Conservation (phyloP, 768 basidiomycete species). For the Trametes cingulata region DNA sequence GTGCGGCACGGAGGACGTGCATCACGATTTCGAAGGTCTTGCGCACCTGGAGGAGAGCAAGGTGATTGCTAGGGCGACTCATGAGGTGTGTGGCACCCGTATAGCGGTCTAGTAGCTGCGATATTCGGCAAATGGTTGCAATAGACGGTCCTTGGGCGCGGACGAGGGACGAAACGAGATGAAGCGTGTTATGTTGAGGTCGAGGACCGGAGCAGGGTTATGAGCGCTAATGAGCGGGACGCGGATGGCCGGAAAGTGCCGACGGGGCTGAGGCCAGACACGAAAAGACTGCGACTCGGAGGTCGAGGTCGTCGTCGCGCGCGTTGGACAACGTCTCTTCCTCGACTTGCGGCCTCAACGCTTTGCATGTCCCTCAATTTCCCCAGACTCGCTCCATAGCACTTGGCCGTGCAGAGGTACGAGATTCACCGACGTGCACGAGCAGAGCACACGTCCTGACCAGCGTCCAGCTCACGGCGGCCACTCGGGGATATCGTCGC, state of each 20-base stretch:
- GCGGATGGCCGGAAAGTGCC: conserved; percentile 6
- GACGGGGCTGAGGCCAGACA: conserved; percentile 11
- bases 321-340: conserved; percentile 12
- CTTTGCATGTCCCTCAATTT: conserved; percentile 20
- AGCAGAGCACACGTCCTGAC: conserved; percentile 9
- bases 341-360: conserved; percentile 9
- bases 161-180: too few species aligned
- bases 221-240: neutral
- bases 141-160: too few species aligned
- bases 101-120: too few species aligned
- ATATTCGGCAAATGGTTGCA: too few species aligned
- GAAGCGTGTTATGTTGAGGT: too few species aligned
- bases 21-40: neutral
- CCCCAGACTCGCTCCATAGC: conserved; percentile 19
- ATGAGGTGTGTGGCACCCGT: too few species aligned
- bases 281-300: conserved; percentile 15
- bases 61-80: neutral
- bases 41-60: neutral
- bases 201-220: neutral
- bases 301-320: conserved; percentile 21
- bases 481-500: conserved; percentile 38
- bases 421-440: neutral
- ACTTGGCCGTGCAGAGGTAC: conserved; percentile 23
- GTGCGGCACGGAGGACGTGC: neutral
- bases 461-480: conserved; percentile 34